Percentiles rank a stretch among this genome's conserved stretches.
phyloP scores from a whole-genome alignment of 2,329 filamentous ascomycete species.

The Fusarium domesticum region DNA sequence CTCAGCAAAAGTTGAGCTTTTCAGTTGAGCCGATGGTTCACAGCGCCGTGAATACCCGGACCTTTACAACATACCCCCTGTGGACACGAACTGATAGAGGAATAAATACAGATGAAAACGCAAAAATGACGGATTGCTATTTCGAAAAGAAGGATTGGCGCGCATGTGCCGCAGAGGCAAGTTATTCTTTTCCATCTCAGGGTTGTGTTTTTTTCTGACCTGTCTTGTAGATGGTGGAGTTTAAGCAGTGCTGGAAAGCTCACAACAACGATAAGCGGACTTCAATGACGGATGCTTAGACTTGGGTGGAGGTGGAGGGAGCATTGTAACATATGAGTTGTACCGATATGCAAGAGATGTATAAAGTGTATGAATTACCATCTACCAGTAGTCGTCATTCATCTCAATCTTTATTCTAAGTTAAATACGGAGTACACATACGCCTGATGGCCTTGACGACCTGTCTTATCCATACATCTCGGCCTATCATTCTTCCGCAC shows the following conservation, averaged over 20 bases:
- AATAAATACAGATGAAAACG: slow-evolving; percentile 71
- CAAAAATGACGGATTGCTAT: slow-evolving; percentile 91
- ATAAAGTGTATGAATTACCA: slow-evolving; percentile 5
- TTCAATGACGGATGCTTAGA: slow-evolving; percentile 62
- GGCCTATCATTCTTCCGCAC: not conserved
- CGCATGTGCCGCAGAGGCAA: slow-evolving; percentile 80
- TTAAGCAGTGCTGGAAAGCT: slow-evolving; percentile 86
- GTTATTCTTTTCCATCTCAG: slow-evolving; percentile 33
- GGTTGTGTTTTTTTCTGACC: not conserved
- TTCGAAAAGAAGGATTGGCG: slow-evolving; percentile 97
- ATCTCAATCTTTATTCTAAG: too few relatives aligned
- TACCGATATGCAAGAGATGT: not conserved
- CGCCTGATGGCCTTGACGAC: too few relatives aligned
- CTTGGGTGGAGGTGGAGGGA: fast-evolving
- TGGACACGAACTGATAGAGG: not conserved
- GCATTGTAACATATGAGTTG: not conserved
- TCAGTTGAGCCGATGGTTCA: not conserved
- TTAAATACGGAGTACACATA: too few relatives aligned
- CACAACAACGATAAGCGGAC: slow-evolving; percentile 86
- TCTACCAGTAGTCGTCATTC: too few relatives aligned
- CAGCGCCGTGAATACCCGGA: not conserved
- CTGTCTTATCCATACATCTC: too few relatives aligned
- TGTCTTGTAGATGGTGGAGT: slow-evolving; percentile 72
- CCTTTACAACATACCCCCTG: not conserved
- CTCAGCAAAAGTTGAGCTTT: not conserved